Base-by-base conservation (phyloP, 2,329 filamentous ascomycete genomes). In the Cryphonectria radicalis region DNA sequence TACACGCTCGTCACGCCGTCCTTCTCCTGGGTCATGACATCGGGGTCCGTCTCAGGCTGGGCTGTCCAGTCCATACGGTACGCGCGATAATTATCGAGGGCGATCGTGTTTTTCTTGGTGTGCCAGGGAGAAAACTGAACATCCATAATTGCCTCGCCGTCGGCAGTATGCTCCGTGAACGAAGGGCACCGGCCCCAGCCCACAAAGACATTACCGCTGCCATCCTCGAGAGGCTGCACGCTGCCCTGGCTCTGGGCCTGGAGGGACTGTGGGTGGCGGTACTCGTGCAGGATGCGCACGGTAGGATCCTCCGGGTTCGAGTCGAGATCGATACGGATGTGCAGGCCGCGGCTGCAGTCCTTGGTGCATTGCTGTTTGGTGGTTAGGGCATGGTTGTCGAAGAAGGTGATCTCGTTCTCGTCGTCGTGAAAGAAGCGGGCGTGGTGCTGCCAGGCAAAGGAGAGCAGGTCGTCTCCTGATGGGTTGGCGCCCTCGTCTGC, bases 111-210 rank as follows among this genome's bases (percentile, higher is more conserved):
- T 55, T 72, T 70, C 10, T 46, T 40, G 32, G 13, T 72, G 28
- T 59, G 78, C 78, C 70, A 74, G 74, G 68, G 68, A 14, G 78
- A 81, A 64, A 83, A 81, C 64, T 84, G 82, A 0, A 81, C 79
- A 62, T 82, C 80, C 72, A 82, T 82, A 3, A 85, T 76, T 0
- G 81, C 74, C 14, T 78, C 77, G 25, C 83, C 83, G 50, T 80
- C 76, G 17, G 74, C 63, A 0, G 78, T 72, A 74, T 79, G 86
- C 74, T 88, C 86, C 19, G 81, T 84, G 73, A 81, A 84, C 0
- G 82, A 81, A 2, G 84, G 82, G 22, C 79, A 80, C 53, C 83
- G 82, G 35, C 86, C 84, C 80, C 81, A 87, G 10, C 81, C 84
- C 14, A 85, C 79, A 37, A 86, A 76, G 5, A 81, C 78, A 73